Base-by-base conservation (phyloP, 495 filamentous ascomycete species). In the Hyaloscypha hepaticicola region DNA sequence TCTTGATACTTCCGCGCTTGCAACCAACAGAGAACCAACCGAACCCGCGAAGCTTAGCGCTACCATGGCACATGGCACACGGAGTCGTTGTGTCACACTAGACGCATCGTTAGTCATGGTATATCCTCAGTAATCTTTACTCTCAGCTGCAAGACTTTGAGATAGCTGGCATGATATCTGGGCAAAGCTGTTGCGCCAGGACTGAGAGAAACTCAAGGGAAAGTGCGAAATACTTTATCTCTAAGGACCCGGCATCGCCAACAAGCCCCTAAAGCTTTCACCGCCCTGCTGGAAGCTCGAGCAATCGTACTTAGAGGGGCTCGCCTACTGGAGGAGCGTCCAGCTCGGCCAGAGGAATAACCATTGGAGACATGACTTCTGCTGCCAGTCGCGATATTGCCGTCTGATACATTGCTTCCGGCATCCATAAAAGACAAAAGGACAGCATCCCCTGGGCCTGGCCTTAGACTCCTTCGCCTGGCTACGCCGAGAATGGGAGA, bases 241-340 rank as follows among this genome's bases (percentile, higher is more conserved):
- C 73, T 68, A 24, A 77, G 68, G 7, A 75, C 69, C 38, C 70
- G 73, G 61, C 75, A 77, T 66, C 75, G 64, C 75, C 75, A 77
- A 55, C 75, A 77, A 11, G 75, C 73, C 22, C 73, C 73, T 33
- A 33, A 12, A 24, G 58, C 72, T 1, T 41, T 58, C 21, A 65
- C 62, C 49, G 62, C 62, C 14, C 51, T 65, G 34, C 48, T 58
- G 19, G 62, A 55, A 3, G 62, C 62, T 3, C 62, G 38, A 19
- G 55, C 62, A 34, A 65, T 34, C 3, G 62, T 1, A n/a, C 48
- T 41, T 53, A 65, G 26, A 25, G 55, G 34, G 24, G 38, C 55
- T 5, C 21, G 33, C 21, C 62, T 33, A 2, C 62, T 55, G 14
- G 55, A 50, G 21, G 41, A 33, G 48, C 19, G 31, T 33, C 31